Base-by-base conservation (phyloP, 2,329 filamentous ascomycete species). In the Fusarium ambrosium region DNA sequence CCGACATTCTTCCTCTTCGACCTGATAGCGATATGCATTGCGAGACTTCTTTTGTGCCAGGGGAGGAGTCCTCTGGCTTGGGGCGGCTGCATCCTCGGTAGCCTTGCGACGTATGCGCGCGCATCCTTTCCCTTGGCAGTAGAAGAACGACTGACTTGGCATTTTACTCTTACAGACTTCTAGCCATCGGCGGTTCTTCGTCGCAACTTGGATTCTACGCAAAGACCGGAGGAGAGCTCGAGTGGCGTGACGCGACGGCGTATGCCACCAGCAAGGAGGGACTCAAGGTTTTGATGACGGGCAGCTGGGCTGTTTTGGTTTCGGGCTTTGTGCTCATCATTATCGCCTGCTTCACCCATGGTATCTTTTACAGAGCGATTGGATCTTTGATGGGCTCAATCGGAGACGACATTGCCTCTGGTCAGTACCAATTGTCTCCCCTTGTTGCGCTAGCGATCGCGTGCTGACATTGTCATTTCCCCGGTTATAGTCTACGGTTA, bases 171-270 rank as follows among this genome's bases (percentile, higher is more conserved):
- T 37, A 29, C 64, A 82, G 81, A 27, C 29, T 81, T 16, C 60
- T 82, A 8, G 77, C 77, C 1, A 61, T 80, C 18, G 71, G 72
- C 53, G 81, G 79, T 22, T 80, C 80, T 22, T 70, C 81, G 4
- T 81, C 80, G 7, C 80, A 82, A 59, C 70, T 81, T 13, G 80
- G 80, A 29, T 82, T 82, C 58, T 82, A 71, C 61, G 70, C 74
- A 58, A 76, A 81, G 59, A 81, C 81, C 0, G 81, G 81, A 16
- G 80, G 79, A 32, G 79, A 82, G 64, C 70, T 82, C 11, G 77
- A 82, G 59, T 82, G 81, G 81, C 74, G 73, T 34, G 81, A 82
- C 65, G 81, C 79, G 14, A 70, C 71, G 43, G 62, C 78, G 13
- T 81, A 81, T 51, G 79, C 81, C 22, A 72, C 73, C 34, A 79